phyloP scores from a whole-genome alignment of 306 rosid genomes.

The Prunus mongolica region DNA sequence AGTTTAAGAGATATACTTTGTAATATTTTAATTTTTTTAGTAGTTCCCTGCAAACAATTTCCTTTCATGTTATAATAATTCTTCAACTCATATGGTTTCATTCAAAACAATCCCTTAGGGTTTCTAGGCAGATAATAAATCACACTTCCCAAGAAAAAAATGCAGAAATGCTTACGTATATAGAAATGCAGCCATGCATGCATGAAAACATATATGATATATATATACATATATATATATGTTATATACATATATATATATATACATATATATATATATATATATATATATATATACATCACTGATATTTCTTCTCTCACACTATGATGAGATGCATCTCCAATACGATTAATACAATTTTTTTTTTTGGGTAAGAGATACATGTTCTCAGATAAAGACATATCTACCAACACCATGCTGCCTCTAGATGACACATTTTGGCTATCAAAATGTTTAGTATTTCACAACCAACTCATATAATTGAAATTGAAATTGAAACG shows the following conservation, averaged over 20 bases:
- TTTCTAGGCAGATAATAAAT: not conserved
- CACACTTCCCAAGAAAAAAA: not conserved
- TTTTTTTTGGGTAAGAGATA: too few relatives aligned
- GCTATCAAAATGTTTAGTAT: not conserved
- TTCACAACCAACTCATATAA: not conserved
- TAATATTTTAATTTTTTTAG: not conserved
- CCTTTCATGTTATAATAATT: too few relatives aligned
- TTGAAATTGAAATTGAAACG: not conserved
- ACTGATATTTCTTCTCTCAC: too few relatives aligned
- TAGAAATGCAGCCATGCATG: too few relatives aligned
- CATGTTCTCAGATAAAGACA: not conserved
- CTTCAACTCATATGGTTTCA: not conserved
- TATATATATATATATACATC: too few relatives aligned
- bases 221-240: too few relatives aligned
- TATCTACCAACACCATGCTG: not conserved
- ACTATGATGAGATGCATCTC: too few relatives aligned
- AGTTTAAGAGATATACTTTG: not conserved
- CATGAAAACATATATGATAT: too few relatives aligned
- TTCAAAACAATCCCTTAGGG: not conserved
- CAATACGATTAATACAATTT: too few relatives aligned
- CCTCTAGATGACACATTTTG: not conserved
- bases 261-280: too few relatives aligned
- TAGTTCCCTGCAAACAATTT: not conserved
- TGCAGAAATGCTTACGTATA: not conserved
- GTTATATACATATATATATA: too few relatives aligned